phyloP scores from a whole-genome alignment of 345 rosid species.

The Garcia nutans region DNA sequence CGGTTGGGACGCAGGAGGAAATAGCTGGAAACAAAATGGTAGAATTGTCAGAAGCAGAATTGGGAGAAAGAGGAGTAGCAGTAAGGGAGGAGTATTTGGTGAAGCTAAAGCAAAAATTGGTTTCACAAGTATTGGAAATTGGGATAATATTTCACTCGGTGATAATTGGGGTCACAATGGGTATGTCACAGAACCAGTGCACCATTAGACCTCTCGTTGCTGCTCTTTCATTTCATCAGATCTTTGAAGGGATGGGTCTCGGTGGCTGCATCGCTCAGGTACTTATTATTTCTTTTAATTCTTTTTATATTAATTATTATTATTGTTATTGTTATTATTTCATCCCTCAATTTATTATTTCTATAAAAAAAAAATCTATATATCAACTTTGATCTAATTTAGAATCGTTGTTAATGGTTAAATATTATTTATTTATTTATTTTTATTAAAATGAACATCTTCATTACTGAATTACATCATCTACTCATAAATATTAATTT shows the following conservation, averaged over 20 bases:
- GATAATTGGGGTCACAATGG: slow-evolving; percentile 92
- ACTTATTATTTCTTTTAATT: background rate
- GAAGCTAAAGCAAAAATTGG: slow-evolving; percentile 74
- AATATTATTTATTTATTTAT: too few relatives aligned
- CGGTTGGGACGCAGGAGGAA: slow-evolving; percentile 43
- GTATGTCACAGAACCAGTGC: slow-evolving; percentile 93
- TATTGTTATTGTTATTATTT: too few relatives aligned
- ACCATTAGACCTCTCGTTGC: slow-evolving; percentile 84
- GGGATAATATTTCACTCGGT: slow-evolving; percentile 95
- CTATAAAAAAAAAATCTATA: too few relatives aligned
- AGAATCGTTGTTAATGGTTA: too few relatives aligned
- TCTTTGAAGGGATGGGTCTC: slow-evolving; percentile 94
- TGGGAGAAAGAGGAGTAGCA: slow-evolving; percentile 18
- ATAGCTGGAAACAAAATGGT: slow-evolving; percentile 27
- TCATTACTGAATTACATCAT: too few relatives aligned
- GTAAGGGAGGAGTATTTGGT: slow-evolving; percentile 38
- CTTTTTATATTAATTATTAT: background rate
- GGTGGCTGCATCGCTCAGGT: slow-evolving; percentile 99
- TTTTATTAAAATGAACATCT: too few relatives aligned
- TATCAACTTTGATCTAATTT: too few relatives aligned
- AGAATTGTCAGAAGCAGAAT: slow-evolving; percentile 37
- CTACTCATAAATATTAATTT: too few relatives aligned
- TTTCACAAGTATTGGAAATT: slow-evolving; percentile 87
- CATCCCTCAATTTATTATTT: too few relatives aligned
- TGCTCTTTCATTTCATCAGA: slow-evolving; percentile 90